Percentiles rank a stretch among this genome's conserved stretches.
These are phyloP conservation scores for Solanum dulcamara DNA, from an alignment of 257 asterid genomes.

Conservation along the genomic window DNA sequence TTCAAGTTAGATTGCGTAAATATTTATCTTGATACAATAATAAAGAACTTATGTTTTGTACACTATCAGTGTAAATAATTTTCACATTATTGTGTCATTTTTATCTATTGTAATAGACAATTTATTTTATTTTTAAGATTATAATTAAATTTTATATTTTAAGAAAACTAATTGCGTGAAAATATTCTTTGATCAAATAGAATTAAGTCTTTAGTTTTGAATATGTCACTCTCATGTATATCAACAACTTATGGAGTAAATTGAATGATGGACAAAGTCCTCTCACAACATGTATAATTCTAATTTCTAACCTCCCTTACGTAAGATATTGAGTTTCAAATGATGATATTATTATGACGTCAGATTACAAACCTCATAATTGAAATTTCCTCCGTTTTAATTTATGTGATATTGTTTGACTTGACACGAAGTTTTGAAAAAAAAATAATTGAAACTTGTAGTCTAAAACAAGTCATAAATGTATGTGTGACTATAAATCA, in stretches of 20 bases:
- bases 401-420: too few relatives aligned
- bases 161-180: neutral
- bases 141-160: too few relatives aligned
- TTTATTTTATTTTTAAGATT: neutral
- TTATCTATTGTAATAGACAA: neutral
- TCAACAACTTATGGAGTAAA: neutral
- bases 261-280: neutral
- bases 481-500: too few relatives aligned
- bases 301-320: neutral
- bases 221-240: neutral
- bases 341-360: neutral
- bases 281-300: neutral
- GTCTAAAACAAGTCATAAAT: too few relatives aligned
- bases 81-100: too few relatives aligned
- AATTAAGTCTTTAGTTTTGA: neutral
- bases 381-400: too few relatives aligned
- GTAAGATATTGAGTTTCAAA: neutral
- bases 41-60: too few relatives aligned
- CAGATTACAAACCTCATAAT: neutral
- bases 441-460: too few relatives aligned
- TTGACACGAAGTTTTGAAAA: too few relatives aligned
- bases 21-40: neutral
- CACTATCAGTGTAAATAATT: too few relatives aligned
- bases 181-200: neutral
- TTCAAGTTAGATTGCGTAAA: neutral